Conservation (phyloP, 2,329 filamentous ascomycete species). For the Taxawa tesnikishii region DNA sequence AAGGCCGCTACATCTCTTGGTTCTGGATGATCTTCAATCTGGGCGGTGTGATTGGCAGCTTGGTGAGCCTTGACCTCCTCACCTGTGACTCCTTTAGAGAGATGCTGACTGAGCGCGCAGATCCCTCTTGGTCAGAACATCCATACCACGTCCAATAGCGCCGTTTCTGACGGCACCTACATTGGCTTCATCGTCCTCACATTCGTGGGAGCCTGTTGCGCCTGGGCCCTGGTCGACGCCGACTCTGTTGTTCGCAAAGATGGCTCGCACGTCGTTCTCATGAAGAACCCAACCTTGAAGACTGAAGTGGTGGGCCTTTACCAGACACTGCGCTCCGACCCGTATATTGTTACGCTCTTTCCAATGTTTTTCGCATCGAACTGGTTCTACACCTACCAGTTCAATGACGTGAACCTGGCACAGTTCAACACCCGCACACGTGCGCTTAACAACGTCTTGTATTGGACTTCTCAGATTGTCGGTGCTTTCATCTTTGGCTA, state of each 20-base stretch:
- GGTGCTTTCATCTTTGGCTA: conserved; percentile 64
- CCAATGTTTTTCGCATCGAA: conserved; percentile 74
- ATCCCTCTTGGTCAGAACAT: conserved; percentile 66
- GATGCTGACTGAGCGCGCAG: conserved; percentile 18
- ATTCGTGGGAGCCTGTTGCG: conserved; percentile 55
- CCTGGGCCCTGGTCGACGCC: conserved; percentile 59
- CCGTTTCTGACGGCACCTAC: conserved; percentile 69
- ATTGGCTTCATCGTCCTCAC: conserved; percentile 81
- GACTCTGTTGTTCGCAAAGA: conserved; percentile 62
- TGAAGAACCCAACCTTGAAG: conserved; percentile 83
- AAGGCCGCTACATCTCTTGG: conserved; percentile 78
- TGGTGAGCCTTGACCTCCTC: conserved; percentile 33
- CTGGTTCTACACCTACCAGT: conserved; percentile 71
- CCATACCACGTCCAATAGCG: conserved; percentile 36
- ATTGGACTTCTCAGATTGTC: conserved; percentile 68
- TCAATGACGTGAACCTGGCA: conserved; percentile 59
- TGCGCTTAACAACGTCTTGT: conserved; percentile 66
- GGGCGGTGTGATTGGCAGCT: conserved; percentile 73
- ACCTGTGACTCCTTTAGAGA: not conserved
- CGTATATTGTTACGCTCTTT: conserved; percentile 64
- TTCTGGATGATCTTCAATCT: conserved; percentile 96
- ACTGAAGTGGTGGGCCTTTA: conserved; percentile 66
- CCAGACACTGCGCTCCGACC: conserved; percentile 58
- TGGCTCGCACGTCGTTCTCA: conserved; percentile 67
- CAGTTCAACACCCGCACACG: conserved; percentile 64